Base-by-base conservation (phyloP, 805 yeast genomes). In the Candida loeiensis region DNA sequence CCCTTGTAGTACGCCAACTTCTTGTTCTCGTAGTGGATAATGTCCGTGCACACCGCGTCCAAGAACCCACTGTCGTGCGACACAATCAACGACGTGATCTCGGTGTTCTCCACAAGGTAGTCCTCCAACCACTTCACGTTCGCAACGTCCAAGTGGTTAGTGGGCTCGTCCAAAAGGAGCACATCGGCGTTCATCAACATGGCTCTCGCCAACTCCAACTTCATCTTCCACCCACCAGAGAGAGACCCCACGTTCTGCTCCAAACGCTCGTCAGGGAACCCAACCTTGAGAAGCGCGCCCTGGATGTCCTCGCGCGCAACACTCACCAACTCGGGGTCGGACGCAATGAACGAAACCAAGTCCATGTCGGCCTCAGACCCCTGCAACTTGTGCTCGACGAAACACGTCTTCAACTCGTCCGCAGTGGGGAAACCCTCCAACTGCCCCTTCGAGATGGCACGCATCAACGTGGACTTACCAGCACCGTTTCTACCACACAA, bases 151-250 rank as follows among this genome's bases (percentile, higher is more conserved):
- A 91, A 79, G 71, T 91, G 99, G 71, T 91, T 91, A 49, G 99
- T 91, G 63, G 99, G 99, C 78, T 91, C 99, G 68, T 91, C 99
- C 58, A 91, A 76, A 53, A 91, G 73, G 56, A 91, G 76, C 41
- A 91, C 90, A 67, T 91, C 99, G 25, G 98, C 99, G 65, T 82
- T 88, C 88, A 89, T 86, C 53, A 91, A 73, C 96, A 91, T 90
- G 26, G 98, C 99, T 71, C 97, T 83, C n/a, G 98, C 99, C 56
- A 91, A 74, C 68, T 90, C 98, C 52, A 91, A 77, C 70, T 91
- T 91, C 99, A 91, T 91, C 69, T 93, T 93, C 99, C 99, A 91
- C 64, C 99, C 99, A 66, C 99, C 99, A 32, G 96, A 87, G 44
- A 91, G 72, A 2, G 97, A 86, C 28, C 96, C 96, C 43, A 93